phyloP scores from a whole-genome alignment of 352 stramenopile species.

The Globisporangium rhizosaccharum region DNA sequence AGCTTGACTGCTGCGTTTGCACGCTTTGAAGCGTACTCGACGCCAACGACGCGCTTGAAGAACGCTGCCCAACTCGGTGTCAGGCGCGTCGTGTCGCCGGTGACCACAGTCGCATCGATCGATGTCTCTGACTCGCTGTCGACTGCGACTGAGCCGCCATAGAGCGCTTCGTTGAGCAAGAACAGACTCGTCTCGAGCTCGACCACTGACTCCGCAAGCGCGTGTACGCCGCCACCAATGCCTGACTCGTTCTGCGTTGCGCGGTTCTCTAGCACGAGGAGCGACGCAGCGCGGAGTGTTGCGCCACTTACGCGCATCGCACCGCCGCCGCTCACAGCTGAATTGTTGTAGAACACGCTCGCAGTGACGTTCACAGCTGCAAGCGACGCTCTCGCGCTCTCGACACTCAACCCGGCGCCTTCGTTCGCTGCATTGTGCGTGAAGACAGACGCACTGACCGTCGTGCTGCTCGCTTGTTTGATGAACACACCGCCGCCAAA shows the following conservation, averaged over 20 bases:
- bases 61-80: slow-evolving; percentile 13
- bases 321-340: slow-evolving; percentile 18
- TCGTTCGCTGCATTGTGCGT: slow-evolving; percentile 20
- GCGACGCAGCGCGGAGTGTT: not conserved
- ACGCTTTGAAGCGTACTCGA: slow-evolving; percentile 11
- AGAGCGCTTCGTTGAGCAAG: slow-evolving; percentile 24
- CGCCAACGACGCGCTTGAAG: slow-evolving; percentile 17
- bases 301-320: slow-evolving; percentile 17
- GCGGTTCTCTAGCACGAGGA: slow-evolving; percentile 32
- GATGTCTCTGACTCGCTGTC: slow-evolving; percentile 13
- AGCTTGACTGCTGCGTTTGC: slow-evolving; percentile 10
- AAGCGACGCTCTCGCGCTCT: not conserved
- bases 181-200: slow-evolving; percentile 25
- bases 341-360: slow-evolving; percentile 48
- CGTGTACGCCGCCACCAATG: slow-evolving; percentile 23
- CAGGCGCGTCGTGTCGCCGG: slow-evolving; percentile 17
- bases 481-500: slow-evolving; percentile 29
- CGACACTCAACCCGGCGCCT: slow-evolving; percentile 21
- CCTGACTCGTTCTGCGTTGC: slow-evolving; percentile 16
- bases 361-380: not conserved
- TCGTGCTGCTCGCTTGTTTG: slow-evolving; percentile 10
- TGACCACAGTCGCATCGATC: slow-evolving; percentile 16
- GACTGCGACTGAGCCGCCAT: slow-evolving; percentile 25
- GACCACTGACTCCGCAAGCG: slow-evolving; percentile 3
- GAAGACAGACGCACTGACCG: slow-evolving; percentile 16